phyloP scores from a whole-genome alignment of 768 basidiomycete genomes.

The Cystobasidium tubakii region DNA sequence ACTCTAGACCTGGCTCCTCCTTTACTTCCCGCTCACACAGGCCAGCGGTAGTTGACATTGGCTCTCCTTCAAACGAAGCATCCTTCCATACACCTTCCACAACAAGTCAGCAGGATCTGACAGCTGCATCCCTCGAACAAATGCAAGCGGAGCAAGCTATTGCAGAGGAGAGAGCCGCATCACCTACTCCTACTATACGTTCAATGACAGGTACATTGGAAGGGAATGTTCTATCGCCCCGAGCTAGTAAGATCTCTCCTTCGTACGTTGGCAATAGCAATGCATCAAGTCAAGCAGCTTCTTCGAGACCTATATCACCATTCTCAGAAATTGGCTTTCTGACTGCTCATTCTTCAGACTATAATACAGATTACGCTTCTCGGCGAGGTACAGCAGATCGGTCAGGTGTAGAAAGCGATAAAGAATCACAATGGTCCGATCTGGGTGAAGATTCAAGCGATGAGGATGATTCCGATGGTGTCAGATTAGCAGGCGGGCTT shows the following conservation, averaged over 20 bases:
- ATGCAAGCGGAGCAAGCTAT: background rate
- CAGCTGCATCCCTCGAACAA: background rate
- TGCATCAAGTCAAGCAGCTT: background rate
- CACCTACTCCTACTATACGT: conserved; percentile 13
- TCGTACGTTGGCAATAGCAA: background rate
- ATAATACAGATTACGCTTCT: background rate
- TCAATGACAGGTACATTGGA: background rate
- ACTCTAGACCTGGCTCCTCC: background rate
- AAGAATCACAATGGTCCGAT: conserved; percentile 33
- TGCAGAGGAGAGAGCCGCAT: background rate
- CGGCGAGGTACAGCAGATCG: no score
- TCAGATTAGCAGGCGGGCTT: background rate
- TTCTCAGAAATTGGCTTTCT: background rate
- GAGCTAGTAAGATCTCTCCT: background rate
- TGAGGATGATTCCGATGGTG: conserved; percentile 1
- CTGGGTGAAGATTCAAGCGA: conserved; percentile 21
- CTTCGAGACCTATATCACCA: background rate
- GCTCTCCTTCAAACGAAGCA: no score
- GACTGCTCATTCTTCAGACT: background rate
- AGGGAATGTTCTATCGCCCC: background rate
- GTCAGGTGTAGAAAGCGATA: background rate
- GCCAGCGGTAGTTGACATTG: background rate
- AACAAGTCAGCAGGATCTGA: background rate
- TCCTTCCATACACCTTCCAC: background rate
- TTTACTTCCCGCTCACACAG: background rate